phyloP scores from a whole-genome alignment of 1,139 yeast species.

The Geotrichum bryndzae region DNA sequence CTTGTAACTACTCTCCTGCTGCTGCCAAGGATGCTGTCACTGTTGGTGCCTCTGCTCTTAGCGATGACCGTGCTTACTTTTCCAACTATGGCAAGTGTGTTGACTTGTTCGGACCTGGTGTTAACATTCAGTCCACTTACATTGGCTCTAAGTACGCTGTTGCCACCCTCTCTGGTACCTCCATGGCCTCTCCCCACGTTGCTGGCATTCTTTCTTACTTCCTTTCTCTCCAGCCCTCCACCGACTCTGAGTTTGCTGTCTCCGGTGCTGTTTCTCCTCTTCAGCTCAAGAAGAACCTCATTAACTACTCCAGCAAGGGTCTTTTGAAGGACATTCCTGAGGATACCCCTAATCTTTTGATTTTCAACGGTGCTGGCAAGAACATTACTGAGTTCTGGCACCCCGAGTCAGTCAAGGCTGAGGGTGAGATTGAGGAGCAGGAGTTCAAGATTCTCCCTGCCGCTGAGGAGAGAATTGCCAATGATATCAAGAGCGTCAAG shows the following conservation, averaged over 20 bases:
- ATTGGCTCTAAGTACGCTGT: slow-evolving; percentile 80
- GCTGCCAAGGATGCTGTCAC: slow-evolving; percentile 54
- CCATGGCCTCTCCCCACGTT: slow-evolving; percentile 98
- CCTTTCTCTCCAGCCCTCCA: slow-evolving; percentile 83
- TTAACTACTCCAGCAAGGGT: slow-evolving; percentile 70
- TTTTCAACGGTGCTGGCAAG: slow-evolving; percentile 90
- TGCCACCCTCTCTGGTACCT: slow-evolving; percentile 92
- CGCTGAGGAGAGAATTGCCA: slow-evolving; percentile 20
- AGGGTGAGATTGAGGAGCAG: slow-evolving; percentile 18
- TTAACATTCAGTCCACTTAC: slow-evolving; percentile 50
- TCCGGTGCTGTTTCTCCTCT: slow-evolving; percentile 65
- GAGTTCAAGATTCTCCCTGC: slow-evolving; percentile 25
- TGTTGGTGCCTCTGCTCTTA: slow-evolving; percentile 51
- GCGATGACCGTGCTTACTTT: slow-evolving; percentile 51
- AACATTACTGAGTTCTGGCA: slow-evolving; percentile 69
- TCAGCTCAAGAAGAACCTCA: slow-evolving; percentile 81
- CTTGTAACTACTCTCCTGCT: slow-evolving; percentile 59
- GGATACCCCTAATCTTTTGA: slow-evolving; percentile 83
- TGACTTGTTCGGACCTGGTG: slow-evolving; percentile 60
- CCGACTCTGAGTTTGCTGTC: slow-evolving; percentile 65
- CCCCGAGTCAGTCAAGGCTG: slow-evolving; percentile 13
- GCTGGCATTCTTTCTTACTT: slow-evolving; percentile 82
- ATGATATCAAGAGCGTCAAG: slow-evolving; percentile 23
- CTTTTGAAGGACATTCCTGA: slow-evolving; percentile 65
- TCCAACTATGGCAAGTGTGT: slow-evolving; percentile 64